These are phyloP conservation scores for Podochytrium sp. DNA, from an alignment of 192 early-diverging fungal species.

Conservation along the genomic window DNA sequence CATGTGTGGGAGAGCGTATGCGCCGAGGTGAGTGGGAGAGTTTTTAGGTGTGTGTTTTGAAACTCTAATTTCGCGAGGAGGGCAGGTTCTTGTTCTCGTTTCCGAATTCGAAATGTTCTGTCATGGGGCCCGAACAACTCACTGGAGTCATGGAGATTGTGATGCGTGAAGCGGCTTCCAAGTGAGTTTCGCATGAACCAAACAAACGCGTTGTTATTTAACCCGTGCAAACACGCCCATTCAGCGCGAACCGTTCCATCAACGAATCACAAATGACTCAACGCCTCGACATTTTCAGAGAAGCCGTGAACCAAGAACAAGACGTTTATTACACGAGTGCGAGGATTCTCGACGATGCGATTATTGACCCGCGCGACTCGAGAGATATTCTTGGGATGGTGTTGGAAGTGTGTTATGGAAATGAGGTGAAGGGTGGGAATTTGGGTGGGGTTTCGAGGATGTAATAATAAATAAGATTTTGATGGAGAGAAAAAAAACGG, in stretches of 20 bases:
- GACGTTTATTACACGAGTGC: slow-evolving; percentile 67
- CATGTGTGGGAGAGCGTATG: slow-evolving; percentile 69
- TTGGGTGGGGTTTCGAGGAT: slow-evolving; percentile 66
- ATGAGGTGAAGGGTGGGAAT: slow-evolving; percentile 60
- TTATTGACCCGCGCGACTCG: slow-evolving; percentile 68
- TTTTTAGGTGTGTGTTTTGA: slow-evolving; percentile 1
- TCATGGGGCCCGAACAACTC: slow-evolving; percentile 74
- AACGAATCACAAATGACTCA: slow-evolving; percentile 56
- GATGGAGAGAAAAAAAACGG: no score
- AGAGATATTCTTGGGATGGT: slow-evolving; percentile 62
- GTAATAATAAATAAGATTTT: slow-evolving; percentile 44
- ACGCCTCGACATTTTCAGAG: slow-evolving; percentile 54
- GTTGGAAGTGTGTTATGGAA: slow-evolving; percentile 60
- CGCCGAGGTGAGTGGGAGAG: slow-evolving; percentile 50
- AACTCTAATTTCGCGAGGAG: neutral
- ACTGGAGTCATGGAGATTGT: slow-evolving; percentile 71
- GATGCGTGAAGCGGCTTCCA: slow-evolving; percentile 62
- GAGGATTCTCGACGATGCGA: slow-evolving; percentile 62
- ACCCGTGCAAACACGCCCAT: neutral
- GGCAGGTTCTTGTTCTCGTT: slow-evolving; percentile 69
- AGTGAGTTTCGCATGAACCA: slow-evolving; percentile 34
- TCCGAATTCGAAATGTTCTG: slow-evolving; percentile 69
- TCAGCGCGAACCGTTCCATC: slow-evolving; percentile 50
- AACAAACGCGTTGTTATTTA: neutral
- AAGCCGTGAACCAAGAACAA: slow-evolving; percentile 59